Evolutionary conservation across 805 yeast species (phyloP).

Genomic region (Starmerella cellae): DNA sequence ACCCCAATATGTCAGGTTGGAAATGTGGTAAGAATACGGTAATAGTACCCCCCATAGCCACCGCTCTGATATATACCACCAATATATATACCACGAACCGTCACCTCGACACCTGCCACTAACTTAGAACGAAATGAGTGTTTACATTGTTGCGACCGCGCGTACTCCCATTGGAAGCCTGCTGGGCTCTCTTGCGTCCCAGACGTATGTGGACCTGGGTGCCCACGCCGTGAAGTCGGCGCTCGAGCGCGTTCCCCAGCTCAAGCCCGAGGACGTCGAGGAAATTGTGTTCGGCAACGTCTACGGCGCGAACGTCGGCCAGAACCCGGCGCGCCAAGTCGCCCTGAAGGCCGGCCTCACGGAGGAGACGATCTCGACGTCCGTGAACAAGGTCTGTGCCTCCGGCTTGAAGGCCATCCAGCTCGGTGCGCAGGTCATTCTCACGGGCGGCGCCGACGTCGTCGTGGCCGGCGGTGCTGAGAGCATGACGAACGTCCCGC

Average conservation of each 20-base stretch:
- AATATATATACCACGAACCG: too few relatives aligned
- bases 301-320: constrained; percentile 85
- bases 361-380: constrained; percentile 67
- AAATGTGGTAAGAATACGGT: too few relatives aligned
- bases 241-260: constrained; percentile 19
- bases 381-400: constrained; percentile 94
- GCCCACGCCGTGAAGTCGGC: constrained; percentile 65
- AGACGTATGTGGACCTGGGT: constrained; percentile 75
- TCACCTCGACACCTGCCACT: too few relatives aligned
- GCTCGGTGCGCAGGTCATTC: constrained; percentile 77
- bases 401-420: constrained; percentile 89
- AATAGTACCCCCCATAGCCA: too few relatives aligned
- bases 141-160: constrained; percentile 79
- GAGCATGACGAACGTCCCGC: constrained; percentile 92
- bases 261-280: constrained; percentile 19
- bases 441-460: constrained; percentile 80
- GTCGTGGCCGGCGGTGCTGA: constrained; percentile 97
- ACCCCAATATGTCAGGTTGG: too few relatives aligned
- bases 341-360: constrained; percentile 82
- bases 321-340: constrained; percentile 96
- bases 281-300: constrained; percentile 39
- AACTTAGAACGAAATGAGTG: constrained; percentile 30
- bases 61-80: too few relatives aligned
- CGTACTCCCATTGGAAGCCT: constrained; percentile 96
- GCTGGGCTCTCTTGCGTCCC: constrained; percentile 68